Base-by-base conservation (phyloP, 768 basidiomycete species). In the Phylloporus rhodoxanthus region DNA sequence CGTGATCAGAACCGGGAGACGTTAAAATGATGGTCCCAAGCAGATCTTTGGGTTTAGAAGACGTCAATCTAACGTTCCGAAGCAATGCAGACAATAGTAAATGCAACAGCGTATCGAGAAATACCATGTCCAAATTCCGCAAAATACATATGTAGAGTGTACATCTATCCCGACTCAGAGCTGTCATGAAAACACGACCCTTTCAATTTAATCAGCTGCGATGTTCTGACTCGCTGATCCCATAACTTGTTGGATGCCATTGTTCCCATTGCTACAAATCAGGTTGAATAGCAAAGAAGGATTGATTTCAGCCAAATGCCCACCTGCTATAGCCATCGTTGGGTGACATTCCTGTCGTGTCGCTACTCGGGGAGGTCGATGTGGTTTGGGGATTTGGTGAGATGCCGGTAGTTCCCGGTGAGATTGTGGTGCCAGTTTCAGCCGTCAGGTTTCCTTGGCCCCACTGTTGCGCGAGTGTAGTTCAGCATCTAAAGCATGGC, bases 291-390 rank as follows among this genome's bases (percentile, higher is more conserved):
- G 19, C 42, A 29, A 11, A 20, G 6, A 34, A 44, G 6, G 10
- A 21, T n/a, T 30, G 5, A 19, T 45, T n/a, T 42, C 13, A 30
- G 33, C 20, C 45, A 53, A 49, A 43, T 19, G 17, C 69, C 34
- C 36, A 69, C 67, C 44, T 69, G 32, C 72, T 70, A 58, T 85
- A 85, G 61, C 84, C 84, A 65, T 85, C 84, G 48, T 82, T 80
- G 23, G 84, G 84, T 3, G 81, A 80, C n/a, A 70, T 45, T 7
- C 78, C 80, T 5, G 75, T 75, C 17, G 65, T 64, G 36, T 65
- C 64, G 14, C 58, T 57, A 23, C 50, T 65, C 6, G 64, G 51
- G 29, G 67, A 65, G 21, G 61, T 55, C 7, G 63, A 56, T 1
- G 72, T 76, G 7, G 68, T 66, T 38, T 61, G 65, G 15, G 58